Base-by-base conservation (phyloP, 768 basidiomycete species). In the Xerocomellus chrysenteron region DNA sequence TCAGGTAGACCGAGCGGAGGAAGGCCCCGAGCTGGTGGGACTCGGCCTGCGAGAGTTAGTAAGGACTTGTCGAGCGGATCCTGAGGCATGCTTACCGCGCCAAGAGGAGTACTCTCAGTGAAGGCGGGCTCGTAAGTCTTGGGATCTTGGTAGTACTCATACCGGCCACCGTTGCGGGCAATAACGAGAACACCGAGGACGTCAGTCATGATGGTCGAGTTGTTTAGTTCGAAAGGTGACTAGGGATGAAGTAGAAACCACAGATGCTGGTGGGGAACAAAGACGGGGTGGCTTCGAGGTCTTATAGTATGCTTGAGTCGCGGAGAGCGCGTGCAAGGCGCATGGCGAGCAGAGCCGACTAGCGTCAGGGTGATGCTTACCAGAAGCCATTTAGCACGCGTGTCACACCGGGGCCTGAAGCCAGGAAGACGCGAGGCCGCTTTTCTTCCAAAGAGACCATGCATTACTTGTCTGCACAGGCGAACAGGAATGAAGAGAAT, bases 161-260 rank as follows among this genome's bases (percentile, higher is more conserved):
- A 73, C 60, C 88, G 83, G 73, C 90, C 89, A 56, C 90, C 90
- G 68, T 91, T 90, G 69, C 90, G 86, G 56, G 86, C 84, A 66
- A 92, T 76, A 70, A 90, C 77, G 64, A 92, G 80, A 67, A 85
- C 87, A 75, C 90, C 90, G 65, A 87, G 85, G 56, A 91, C 86
- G 74, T 85, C 73, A 52, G 75, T 60, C 70, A 72, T 66, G 47
- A 57, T 64, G 43, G 28, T 59, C 26, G 42, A 35, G 58, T 60
- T 9, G 65, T 57, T 35, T 33, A 21, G 49, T 59, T 56, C 24
- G 55, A 60, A 30, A 52, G 50, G 65, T 55, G 50, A 35, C 48
- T 58, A 61, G 49, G 59, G 50, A 50, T 54, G 61, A 48, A 55
- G 59, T 41, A 37, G 59, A 61, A 63, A 59, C 55, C 46, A 59